phyloP scores from a whole-genome alignment of 2,329 filamentous ascomycete genomes.

The Aspergillus costaricaensis region DNA sequence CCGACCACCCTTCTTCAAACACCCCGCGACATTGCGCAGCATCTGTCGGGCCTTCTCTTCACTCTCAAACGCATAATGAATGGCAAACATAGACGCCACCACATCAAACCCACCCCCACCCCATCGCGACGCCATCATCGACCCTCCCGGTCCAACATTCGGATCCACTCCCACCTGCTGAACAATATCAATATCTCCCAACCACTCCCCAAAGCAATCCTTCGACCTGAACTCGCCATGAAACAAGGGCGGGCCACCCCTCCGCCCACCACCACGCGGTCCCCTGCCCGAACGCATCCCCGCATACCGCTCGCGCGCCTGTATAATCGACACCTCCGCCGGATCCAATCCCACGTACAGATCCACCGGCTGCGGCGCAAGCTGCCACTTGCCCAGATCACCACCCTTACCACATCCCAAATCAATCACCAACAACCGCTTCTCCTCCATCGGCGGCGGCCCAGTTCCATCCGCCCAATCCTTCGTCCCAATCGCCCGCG shows the following conservation, averaged over 20 bases:
- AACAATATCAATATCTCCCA: conserved; percentile 80
- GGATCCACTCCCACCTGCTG: conserved; percentile 84
- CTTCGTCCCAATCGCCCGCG: conserved; percentile 48
- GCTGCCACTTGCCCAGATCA: conserved; percentile 93
- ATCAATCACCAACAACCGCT: conserved; percentile 79
- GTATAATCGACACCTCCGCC: conserved; percentile 86
- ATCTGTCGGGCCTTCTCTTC: conserved; percentile 88
- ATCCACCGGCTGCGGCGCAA: conserved; percentile 84
- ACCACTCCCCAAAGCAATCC: conserved; percentile 84
- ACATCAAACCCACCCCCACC: conserved; percentile 86
- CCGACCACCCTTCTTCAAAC: conserved; percentile 88
- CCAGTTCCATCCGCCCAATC: conserved; percentile 47
- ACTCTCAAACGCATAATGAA: conserved; percentile 97
- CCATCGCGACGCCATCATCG: conserved; percentile 62
- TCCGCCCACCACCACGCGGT: conserved; percentile 53
- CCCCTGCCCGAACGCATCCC: conserved; percentile 64
- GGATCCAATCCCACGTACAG: conserved; percentile 94
- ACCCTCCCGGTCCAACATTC: conserved; percentile 60
- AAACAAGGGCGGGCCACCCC: conserved; percentile 59
- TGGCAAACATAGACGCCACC: conserved; percentile 98
- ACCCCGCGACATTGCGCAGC: conserved; percentile 87
- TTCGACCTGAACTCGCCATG: conserved; percentile 87
- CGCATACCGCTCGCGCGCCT: conserved; percentile 81
- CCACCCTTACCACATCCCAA: conserved; percentile 97
- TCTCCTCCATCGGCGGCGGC: conserved; percentile 38